Conservation (phyloP, 352 stramenopile species). For the Hyphochytrium catenoides region DNA sequence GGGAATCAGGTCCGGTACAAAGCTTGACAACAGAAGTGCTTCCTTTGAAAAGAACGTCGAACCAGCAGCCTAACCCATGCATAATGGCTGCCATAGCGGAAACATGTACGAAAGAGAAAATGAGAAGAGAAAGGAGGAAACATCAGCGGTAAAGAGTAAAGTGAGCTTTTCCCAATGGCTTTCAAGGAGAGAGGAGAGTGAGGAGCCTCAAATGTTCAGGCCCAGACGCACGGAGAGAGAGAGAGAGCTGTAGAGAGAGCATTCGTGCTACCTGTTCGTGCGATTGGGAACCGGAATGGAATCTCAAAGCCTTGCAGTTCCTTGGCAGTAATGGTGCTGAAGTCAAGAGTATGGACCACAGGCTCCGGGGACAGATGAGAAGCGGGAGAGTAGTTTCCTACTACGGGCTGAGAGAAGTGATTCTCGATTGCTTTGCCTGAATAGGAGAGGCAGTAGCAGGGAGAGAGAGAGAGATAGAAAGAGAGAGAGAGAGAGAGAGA, state of each 20-base stretch:
- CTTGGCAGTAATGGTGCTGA: slow-evolving; percentile 33
- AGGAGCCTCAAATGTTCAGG: too few species aligned
- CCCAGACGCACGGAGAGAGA: too few species aligned
- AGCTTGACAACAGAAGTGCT: slow-evolving; percentile 47
- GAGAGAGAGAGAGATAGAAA: too few species aligned
- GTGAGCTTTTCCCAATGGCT: too few species aligned
- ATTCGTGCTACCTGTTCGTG: slow-evolving; percentile 53
- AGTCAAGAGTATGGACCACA: slow-evolving; percentile 56
- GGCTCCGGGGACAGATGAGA: slow-evolving; percentile 30
- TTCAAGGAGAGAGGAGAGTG: too few species aligned
- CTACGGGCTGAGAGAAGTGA: slow-evolving; percentile 86
- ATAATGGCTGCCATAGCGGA: slow-evolving; percentile 33
- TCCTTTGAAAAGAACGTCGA: slow-evolving; percentile 91
- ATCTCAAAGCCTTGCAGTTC: slow-evolving; percentile 69
- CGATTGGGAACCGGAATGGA: slow-evolving; percentile 59
- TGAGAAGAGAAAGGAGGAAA: neutral
- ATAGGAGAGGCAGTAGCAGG: too few species aligned
- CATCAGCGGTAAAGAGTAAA: slow-evolving; percentile 12
- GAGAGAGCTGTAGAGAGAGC: too few species aligned
- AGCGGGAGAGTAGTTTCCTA: slow-evolving; percentile 69
- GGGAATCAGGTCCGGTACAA: slow-evolving; percentile 27
- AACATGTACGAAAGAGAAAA: neutral
- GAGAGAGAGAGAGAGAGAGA: too few species aligned
- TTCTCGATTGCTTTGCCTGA: slow-evolving; percentile 87
- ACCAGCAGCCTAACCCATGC: slow-evolving; percentile 95